Percentiles rank a stretch among this genome's conserved stretches.
Conservation (phyloP, 2,329 filamentous ascomycete species). For the Emmonsiellopsis sp. region DNA sequence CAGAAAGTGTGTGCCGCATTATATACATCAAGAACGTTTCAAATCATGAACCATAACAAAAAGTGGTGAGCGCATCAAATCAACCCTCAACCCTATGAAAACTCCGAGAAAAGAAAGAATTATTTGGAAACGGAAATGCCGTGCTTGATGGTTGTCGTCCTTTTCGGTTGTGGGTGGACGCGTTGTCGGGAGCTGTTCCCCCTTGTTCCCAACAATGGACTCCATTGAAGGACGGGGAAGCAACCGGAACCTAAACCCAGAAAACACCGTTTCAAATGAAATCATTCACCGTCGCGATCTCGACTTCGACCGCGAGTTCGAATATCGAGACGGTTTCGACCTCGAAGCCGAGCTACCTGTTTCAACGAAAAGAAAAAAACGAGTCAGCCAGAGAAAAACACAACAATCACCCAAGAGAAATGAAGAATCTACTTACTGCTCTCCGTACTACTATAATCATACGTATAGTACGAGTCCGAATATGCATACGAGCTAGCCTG, state of each 20-base stretch:
- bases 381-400: background rate
- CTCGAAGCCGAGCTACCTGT: no score
- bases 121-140: background rate
- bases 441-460: conserved; percentile 34
- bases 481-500: conserved; percentile 32
- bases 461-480: conserved; percentile 29
- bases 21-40: background rate
- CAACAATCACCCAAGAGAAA: background rate
- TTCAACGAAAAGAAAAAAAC: background rate
- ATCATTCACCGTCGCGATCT: no score
- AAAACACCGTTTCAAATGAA: no score
- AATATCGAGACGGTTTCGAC: no score
- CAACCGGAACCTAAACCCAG: no score
- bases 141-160: no score
- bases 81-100: background rate
- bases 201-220: no score
- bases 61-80: background rate
- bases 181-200: no score
- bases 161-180: no score
- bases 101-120: background rate
- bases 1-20: background rate
- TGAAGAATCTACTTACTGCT: conserved; percentile 25
- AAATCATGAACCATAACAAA: background rate
- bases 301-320: no score
- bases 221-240: no score